Conservation (phyloP, 2,329 filamentous ascomycete species). For the Sporothrix schenckii region DNA sequence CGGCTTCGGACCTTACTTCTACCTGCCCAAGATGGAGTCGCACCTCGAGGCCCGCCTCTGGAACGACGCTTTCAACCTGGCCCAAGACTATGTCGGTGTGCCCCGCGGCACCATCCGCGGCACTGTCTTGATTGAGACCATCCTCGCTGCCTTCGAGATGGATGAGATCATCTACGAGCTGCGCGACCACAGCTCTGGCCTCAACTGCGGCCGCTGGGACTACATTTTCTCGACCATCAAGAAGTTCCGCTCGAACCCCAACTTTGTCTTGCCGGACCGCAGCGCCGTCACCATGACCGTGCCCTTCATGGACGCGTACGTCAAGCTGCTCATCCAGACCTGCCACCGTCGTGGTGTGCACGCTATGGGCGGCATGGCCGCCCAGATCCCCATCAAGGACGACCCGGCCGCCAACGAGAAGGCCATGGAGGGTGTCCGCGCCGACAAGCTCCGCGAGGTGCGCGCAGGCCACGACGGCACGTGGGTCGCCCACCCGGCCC, state of each 20-base stretch:
- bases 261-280: conserved; percentile 92
- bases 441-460: conserved; percentile 95
- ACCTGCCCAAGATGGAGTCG: conserved; percentile 97
- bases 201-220: conserved; percentile 99
- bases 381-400: conserved; percentile 98
- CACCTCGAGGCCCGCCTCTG: conserved; percentile 95
- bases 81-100: conserved; percentile 90
- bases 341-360: conserved; percentile 97
- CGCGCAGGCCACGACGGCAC: conserved; percentile 93
- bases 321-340: conserved; percentile 96
- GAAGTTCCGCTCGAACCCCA: conserved; percentile 94
- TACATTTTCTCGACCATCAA: conserved; percentile 99
- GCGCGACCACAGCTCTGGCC: conserved; percentile 89
- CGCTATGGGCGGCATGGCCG: conserved; percentile 98
- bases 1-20: conserved; percentile 93
- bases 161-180: conserved; percentile 99
- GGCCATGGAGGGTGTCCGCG: conserved; percentile 89
- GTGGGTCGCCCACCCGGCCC: conserved; percentile 95
- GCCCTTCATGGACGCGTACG: conserved; percentile 97
- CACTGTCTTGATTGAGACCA: conserved; percentile 97
- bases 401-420: conserved; percentile 87
- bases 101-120: conserved; percentile 88
- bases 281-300: conserved; percentile 94
- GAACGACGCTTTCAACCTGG: conserved; percentile 97
- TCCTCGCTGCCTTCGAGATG: conserved; percentile 98